Evolutionary conservation across 2,329 filamentous ascomycete genomes (phyloP).

Genomic region (Colletotrichum kahawae): DNA sequence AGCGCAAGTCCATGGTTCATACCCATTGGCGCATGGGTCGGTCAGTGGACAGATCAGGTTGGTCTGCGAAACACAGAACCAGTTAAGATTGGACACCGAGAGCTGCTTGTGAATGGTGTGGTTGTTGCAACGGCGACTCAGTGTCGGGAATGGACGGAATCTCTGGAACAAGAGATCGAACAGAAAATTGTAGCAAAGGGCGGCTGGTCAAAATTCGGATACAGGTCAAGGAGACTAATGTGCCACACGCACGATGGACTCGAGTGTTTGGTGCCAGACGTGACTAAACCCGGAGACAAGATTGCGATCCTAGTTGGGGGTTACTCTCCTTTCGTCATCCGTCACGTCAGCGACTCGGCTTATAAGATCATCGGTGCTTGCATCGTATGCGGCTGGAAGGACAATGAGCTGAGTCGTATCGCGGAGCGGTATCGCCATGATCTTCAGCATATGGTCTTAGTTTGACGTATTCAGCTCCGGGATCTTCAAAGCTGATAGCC

Average conservation of each 20-base stretch:
- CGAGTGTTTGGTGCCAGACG: neutral
- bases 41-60: neutral
- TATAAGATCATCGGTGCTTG: neutral
- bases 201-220: neutral
- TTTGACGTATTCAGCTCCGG: fast-evolving
- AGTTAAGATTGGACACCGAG: neutral
- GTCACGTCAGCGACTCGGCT: neutral
- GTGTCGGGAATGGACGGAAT: neutral
- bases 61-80: neutral
- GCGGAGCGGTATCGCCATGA: neutral
- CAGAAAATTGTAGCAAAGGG: neutral
- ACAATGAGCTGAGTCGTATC: neutral
- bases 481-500: no score
- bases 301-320: neutral
- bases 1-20: neutral
- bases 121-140: neutral
- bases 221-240: neutral
- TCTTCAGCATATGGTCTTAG: neutral
- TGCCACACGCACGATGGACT: neutral
- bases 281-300: neutral
- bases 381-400: neutral
- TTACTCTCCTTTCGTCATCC: neutral
- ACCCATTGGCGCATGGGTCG: neutral
- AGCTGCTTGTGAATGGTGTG: neutral
- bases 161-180: neutral